phyloP scores from a whole-genome alignment of 805 yeast genomes.

The Debaryomyces prosopidis region DNA sequence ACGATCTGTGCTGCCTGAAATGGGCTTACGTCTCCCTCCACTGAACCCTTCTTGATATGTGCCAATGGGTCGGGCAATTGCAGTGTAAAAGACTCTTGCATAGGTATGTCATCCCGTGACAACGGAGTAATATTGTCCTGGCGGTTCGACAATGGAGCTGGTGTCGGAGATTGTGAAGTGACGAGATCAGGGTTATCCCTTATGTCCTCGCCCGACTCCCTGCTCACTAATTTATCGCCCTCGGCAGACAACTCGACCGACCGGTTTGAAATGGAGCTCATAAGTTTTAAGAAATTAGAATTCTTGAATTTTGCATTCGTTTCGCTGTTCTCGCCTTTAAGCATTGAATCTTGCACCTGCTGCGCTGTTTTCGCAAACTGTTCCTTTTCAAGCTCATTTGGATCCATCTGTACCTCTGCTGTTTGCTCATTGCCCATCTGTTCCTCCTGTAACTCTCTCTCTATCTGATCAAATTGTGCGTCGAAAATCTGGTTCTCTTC shows the following conservation, averaged over 20 bases:
- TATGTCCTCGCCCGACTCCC: constrained; percentile 35
- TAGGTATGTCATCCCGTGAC: background rate
- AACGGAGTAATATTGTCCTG: background rate
- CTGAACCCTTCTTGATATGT: constrained; percentile 41
- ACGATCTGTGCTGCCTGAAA: constrained; percentile 40
- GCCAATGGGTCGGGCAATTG: constrained; percentile 46
- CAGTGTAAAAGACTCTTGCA: constrained; percentile 8
- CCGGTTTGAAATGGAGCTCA: constrained; percentile 38
- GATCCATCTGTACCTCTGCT: constrained; percentile 8
- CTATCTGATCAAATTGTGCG: constrained; percentile 34
- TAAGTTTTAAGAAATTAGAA: constrained; percentile 38
- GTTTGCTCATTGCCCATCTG: constrained; percentile 8
- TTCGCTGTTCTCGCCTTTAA: constrained; percentile 15
- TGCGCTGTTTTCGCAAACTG: constrained; percentile 42
- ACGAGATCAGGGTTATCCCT: constrained; percentile 8
- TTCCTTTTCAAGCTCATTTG: constrained; percentile 26
- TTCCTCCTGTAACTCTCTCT: constrained; percentile 23
- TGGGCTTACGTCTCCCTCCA: constrained; percentile 30
- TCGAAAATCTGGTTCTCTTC: constrained; percentile 26
- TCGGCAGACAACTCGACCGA: constrained; percentile 35
- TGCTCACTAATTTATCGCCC: constrained; percentile 39
- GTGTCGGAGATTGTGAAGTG: background rate
- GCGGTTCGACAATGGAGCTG: background rate
- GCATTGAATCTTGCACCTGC: constrained; percentile 31
- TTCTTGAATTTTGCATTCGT: constrained; percentile 33